These are phyloP conservation scores for Miscanthus lutarioriparius DNA, from an alignment of 176 grass and related monocot genomes.

Conservation along the genomic window DNA sequence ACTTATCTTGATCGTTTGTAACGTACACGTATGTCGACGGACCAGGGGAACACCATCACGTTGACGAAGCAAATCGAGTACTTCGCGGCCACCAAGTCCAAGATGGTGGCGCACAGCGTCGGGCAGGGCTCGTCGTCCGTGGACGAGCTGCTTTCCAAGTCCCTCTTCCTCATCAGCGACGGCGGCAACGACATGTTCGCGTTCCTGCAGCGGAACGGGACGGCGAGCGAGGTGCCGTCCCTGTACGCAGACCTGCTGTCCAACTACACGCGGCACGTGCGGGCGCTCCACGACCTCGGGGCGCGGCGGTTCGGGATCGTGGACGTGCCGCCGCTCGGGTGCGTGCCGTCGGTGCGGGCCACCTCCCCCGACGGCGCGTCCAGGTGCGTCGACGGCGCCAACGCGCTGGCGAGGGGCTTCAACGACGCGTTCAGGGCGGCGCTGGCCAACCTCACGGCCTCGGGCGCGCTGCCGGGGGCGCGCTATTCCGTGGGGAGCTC, in stretches of 20 bases:
- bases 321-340: conserved; percentile 61
- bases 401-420: conserved; percentile 49
- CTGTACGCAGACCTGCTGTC: conserved; percentile 43
- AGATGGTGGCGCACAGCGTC: neutral
- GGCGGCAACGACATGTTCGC: conserved; percentile 64
- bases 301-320: conserved; percentile 50
- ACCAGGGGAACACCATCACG: conserved; percentile 45
- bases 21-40: neutral
- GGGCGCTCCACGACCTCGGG: conserved; percentile 32
- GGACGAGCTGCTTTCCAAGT: conserved; percentile 44
- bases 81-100: conserved; percentile 46
- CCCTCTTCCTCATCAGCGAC: conserved; percentile 58
- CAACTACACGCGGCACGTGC: conserved; percentile 48
- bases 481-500: conserved; percentile 56
- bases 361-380: conserved; percentile 20
- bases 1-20: neutral
- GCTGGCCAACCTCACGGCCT: conserved; percentile 31
- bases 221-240: conserved; percentile 38
- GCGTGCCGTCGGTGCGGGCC: conserved; percentile 44
- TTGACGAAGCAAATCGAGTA: conserved; percentile 55
- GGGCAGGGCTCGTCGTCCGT: neutral
- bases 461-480: conserved; percentile 36
- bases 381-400: conserved; percentile 38
- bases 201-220: conserved; percentile 45
- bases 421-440: conserved; percentile 37